A percentile compares a stretch with the other conserved stretches of the same genome.
phyloP scores from a whole-genome alignment of 192 early-diverging fungal genomes.

The Linnemannia hyalina region DNA sequence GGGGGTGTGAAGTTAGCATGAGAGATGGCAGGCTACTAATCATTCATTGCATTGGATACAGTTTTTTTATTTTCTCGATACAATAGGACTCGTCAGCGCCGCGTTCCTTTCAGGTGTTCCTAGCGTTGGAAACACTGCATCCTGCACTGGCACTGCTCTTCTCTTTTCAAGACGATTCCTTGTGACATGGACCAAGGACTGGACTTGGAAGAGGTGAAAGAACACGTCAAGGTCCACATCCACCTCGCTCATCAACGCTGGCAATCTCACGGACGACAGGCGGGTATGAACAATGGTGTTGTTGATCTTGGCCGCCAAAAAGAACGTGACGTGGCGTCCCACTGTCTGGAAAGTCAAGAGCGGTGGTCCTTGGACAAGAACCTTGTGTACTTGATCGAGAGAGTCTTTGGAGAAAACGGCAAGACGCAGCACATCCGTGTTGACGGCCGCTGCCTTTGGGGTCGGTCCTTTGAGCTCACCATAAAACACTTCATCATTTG shows the following conservation, averaged over 20 bases:
- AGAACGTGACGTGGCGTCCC: conserved; percentile 20
- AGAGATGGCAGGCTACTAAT: too few relatives aligned
- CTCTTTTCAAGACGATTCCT: conserved; percentile 2
- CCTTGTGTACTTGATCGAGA: background rate
- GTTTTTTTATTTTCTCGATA: too few relatives aligned
- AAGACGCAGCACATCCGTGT: conserved; percentile 21
- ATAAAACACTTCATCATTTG: conserved; percentile 13
- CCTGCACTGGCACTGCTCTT: too few relatives aligned
- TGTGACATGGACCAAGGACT: conserved; percentile 13
- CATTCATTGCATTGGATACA: too few relatives aligned
- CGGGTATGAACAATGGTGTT: conserved; percentile 20
- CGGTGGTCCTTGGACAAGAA: conserved; percentile 8
- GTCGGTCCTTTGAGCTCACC: conserved; percentile 23
- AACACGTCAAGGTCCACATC: conserved; percentile 24
- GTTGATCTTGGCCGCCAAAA: conserved; percentile 14
- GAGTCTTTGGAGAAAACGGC: conserved; percentile 29
- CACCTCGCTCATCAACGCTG: conserved; percentile 10
- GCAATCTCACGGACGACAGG: conserved; percentile 5
- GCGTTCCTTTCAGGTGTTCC: too few relatives aligned
- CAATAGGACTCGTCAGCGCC: too few relatives aligned
- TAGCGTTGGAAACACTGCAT: too few relatives aligned
- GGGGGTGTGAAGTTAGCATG: too few relatives aligned
- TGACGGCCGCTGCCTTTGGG: background rate
- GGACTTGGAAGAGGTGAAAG: conserved; percentile 27
- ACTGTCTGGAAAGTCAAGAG: conserved; percentile 17